These are phyloP conservation scores for Auriculariales sp. DNA, from an alignment of 768 basidiomycete species.

Conservation along the genomic window DNA sequence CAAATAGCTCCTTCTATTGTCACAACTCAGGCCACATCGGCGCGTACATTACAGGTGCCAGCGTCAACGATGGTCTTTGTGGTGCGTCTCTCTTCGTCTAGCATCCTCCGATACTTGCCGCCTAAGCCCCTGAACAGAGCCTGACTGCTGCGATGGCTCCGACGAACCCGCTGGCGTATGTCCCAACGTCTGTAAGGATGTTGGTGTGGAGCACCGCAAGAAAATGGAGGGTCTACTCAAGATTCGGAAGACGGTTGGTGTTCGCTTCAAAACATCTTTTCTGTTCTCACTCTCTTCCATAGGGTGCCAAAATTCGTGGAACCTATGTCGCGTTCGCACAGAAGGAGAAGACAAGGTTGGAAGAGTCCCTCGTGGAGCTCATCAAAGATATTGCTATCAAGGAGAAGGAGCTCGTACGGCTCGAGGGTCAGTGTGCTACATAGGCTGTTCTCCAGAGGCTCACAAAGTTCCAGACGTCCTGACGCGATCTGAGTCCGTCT, in stretches of 20 bases:
- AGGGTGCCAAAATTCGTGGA: constrained; percentile 87
- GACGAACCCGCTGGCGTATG: constrained; percentile 81
- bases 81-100: constrained; percentile 34
- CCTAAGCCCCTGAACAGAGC: constrained; percentile 36
- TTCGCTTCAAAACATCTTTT: background rate
- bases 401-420: constrained; percentile 57
- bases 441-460: background rate
- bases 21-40: constrained; percentile 81
- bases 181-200: constrained; percentile 56
- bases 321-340: constrained; percentile 78
- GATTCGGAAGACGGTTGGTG: constrained; percentile 60
- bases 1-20: constrained; percentile 67
- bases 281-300: constrained; percentile 1
- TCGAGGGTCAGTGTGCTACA: constrained; percentile 37
- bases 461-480: constrained; percentile 42
- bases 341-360: constrained; percentile 78
- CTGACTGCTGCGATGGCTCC: constrained; percentile 89
- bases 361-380: constrained; percentile 40
- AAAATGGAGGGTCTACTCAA: constrained; percentile 62
- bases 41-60: constrained; percentile 55
- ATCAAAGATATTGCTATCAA: constrained; percentile 42
- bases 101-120: background rate
- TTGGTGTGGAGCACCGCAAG: constrained; percentile 56
- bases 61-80: constrained; percentile 88
- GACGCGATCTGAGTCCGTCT: constrained; percentile 61